These are phyloP conservation scores for Penicillium mononematosum DNA, from an alignment of 495 filamentous ascomycete genomes.

Conservation along the genomic window DNA sequence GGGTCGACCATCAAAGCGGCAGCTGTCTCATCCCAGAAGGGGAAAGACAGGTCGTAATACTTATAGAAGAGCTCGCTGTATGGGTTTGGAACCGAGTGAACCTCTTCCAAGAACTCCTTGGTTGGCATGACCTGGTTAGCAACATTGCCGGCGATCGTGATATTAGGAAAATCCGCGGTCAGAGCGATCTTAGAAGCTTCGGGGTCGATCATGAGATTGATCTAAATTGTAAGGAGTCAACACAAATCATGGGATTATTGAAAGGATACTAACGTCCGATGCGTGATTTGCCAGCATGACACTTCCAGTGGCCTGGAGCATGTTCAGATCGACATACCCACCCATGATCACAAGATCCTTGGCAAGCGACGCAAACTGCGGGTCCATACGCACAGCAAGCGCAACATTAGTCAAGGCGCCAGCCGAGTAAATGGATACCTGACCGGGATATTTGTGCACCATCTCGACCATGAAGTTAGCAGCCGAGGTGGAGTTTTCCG, in stretches of 20 bases:
- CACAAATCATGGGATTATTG: too few species aligned
- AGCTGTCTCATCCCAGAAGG: slow-evolving; percentile 45
- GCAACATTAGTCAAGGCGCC: slow-evolving; percentile 47
- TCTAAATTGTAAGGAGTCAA: slow-evolving; percentile 12
- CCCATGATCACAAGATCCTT: slow-evolving; percentile 46
- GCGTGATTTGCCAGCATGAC: slow-evolving; percentile 33
- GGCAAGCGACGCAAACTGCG: slow-evolving; percentile 37
- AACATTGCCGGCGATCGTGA: slow-evolving; percentile 42
- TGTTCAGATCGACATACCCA: slow-evolving; percentile 42
- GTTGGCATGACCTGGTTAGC: slow-evolving; percentile 35
- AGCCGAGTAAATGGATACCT: slow-evolving; percentile 30
- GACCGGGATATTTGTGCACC: slow-evolving; percentile 36
- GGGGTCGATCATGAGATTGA: slow-evolving; percentile 46
- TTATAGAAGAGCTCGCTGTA: slow-evolving; percentile 35
- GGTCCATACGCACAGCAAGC: slow-evolving; percentile 40
- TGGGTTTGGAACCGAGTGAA: slow-evolving; percentile 25
- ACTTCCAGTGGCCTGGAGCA: slow-evolving; percentile 34
- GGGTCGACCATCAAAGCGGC: slow-evolving; percentile 39
- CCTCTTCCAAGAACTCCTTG: slow-evolving; percentile 23
- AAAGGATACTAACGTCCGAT: slow-evolving; percentile 29
- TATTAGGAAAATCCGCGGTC: slow-evolving; percentile 41
- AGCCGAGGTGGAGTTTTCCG: slow-evolving; percentile 32
- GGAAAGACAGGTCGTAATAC: slow-evolving; percentile 34
- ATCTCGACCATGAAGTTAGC: slow-evolving; percentile 29
- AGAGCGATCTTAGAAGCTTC: slow-evolving; percentile 46